Conservation (phyloP, 148 eudicot genomes). For the Fallopia convolvulus region DNA sequence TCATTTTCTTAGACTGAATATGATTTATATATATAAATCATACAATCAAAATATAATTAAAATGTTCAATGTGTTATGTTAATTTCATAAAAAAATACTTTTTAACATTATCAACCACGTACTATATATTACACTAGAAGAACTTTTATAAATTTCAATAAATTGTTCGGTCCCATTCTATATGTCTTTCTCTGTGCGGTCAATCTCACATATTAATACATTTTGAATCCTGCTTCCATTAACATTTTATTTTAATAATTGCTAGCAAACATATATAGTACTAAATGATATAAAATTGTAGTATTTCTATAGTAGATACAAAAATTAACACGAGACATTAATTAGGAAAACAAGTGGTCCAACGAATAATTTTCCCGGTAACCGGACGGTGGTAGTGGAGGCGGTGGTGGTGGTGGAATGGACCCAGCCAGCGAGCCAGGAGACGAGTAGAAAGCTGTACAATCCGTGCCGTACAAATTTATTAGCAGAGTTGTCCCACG, state of each 20-base stretch:
- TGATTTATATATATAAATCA: too few species aligned
- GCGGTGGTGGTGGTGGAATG: too few species aligned
- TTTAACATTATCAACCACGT: not conserved
- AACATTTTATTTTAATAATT: too few species aligned
- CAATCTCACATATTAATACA: not conserved
- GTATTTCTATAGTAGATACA: too few species aligned
- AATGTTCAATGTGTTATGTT: too few species aligned
- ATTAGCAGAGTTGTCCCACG: not conserved
- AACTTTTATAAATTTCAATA: not conserved
- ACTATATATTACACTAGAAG: not conserved
- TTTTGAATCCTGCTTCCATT: not conserved
- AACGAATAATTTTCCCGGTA: not conserved
- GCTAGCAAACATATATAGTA: too few species aligned
- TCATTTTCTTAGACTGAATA: too few species aligned
- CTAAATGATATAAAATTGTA: too few species aligned
- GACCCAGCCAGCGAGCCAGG: not conserved
- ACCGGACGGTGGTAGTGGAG: not conserved
- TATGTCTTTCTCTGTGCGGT: not conserved
- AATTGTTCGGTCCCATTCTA: not conserved
- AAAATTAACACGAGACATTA: too few species aligned
- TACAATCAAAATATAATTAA: too few species aligned
- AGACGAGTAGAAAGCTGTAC: not conserved
- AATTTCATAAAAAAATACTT: too few species aligned
- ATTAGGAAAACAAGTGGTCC: not conserved
- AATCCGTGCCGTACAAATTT: not conserved